phyloP scores from a whole-genome alignment of 2,329 filamentous ascomycete genomes.

The Fusarium fujikuroi region DNA sequence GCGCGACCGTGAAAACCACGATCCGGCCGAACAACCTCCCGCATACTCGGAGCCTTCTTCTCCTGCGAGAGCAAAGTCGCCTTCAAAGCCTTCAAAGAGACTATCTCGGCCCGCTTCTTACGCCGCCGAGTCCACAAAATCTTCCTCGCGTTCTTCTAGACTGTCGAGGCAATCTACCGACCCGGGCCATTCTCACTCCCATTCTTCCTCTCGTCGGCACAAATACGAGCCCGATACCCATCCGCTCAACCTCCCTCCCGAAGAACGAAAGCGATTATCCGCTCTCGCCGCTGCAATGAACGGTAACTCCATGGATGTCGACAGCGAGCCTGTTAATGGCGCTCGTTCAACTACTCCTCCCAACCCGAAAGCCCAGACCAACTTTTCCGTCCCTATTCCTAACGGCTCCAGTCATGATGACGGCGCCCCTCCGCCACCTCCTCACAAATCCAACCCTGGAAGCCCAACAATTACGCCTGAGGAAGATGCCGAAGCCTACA shows the following conservation, averaged over 20 bases:
- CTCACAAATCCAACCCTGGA: slow-evolving; percentile 73
- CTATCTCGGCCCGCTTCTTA: slow-evolving; percentile 48
- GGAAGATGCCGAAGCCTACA: slow-evolving; percentile 90
- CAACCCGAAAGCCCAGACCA: slow-evolving; percentile 52
- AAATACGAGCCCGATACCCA: slow-evolving; percentile 78
- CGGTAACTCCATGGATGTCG: slow-evolving; percentile 79
- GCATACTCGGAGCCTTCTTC: slow-evolving; percentile 50
- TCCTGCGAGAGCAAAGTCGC: slow-evolving; percentile 52
- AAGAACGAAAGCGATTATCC: slow-evolving; percentile 83
- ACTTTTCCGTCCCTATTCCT: slow-evolving; percentile 65
- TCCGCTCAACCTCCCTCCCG: slow-evolving; percentile 89
- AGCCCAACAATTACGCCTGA: slow-evolving; percentile 64
- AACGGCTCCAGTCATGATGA: slow-evolving; percentile 57
- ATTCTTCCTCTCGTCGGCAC: slow-evolving; percentile 57
- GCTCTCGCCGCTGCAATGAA: slow-evolving; percentile 70
- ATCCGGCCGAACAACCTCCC: slow-evolving; percentile 48
- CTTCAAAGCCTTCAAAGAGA: slow-evolving; percentile 48
- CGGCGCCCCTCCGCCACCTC: slow-evolving; percentile 73
- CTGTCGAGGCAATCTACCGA: slow-evolving; percentile 63
- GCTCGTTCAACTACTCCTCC: slow-evolving; percentile 61
- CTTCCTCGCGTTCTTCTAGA: slow-evolving; percentile 56
- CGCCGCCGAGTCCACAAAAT: slow-evolving; percentile 45
- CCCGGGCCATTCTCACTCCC: slow-evolving; percentile 54
- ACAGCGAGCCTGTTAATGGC: slow-evolving; percentile 69
- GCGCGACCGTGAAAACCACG: slow-evolving; percentile 46